Conservation (phyloP, 2,329 filamentous ascomycete species). For the Aspergillus ochraceoroseus region DNA sequence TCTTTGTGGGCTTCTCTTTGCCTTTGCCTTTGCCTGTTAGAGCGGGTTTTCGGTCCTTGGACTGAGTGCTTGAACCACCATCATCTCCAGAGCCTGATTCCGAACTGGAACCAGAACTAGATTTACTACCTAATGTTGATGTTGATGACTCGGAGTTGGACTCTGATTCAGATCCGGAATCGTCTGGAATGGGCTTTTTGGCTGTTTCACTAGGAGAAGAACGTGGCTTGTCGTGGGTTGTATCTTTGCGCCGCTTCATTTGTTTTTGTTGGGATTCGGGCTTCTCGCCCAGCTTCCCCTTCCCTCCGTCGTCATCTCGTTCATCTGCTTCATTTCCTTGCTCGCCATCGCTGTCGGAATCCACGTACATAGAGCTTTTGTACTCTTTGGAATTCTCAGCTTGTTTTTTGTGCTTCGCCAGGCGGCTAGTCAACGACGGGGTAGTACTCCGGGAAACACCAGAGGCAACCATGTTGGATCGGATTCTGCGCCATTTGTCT, state of each 20-base stretch:
- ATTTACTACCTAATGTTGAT: no score
- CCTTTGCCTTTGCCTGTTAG: no score
- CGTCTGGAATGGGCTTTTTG: background rate
- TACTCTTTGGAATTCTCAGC: background rate
- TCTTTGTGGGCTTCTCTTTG: background rate
- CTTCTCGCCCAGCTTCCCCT: no score
- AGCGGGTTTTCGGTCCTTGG: no score
- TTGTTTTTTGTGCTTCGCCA: background rate
- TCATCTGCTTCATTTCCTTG: background rate
- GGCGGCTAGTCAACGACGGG: background rate
- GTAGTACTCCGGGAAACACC: conserved; percentile 3
- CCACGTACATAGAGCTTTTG: conserved; percentile 11
- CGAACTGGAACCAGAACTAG: background rate
- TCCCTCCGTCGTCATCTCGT: background rate
- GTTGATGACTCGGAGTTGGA: background rate
- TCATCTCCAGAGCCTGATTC: background rate
- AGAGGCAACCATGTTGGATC: conserved; percentile 9
- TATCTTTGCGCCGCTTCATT: no score
- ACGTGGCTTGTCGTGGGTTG: no score
- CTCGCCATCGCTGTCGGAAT: conserved; percentile 9
- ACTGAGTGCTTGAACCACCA: background rate
- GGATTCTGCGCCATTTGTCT: conserved; percentile 39
- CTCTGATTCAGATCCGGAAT: background rate
- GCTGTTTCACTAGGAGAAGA: no score
- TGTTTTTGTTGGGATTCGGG: background rate